Base-by-base conservation (phyloP, 495 filamentous ascomycete species). In the Bacidia gigantensis region DNA sequence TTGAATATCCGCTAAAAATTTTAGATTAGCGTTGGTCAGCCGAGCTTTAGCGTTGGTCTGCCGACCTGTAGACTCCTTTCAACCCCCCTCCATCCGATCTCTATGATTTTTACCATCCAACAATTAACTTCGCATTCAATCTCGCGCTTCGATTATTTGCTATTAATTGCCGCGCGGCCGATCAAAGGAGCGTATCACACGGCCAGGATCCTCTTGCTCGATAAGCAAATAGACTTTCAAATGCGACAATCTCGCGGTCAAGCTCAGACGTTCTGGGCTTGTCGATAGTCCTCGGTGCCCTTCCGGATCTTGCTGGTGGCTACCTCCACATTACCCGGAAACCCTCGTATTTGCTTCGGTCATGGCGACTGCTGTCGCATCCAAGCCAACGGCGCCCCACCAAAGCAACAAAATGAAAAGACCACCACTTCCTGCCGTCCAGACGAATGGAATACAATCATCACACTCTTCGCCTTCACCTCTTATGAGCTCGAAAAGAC, bases 401-500 rank as follows among this genome's bases (percentile, higher is more conserved):
- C 60, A 60, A 29, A 58, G 53, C 47, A n/a, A n/a, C n/a, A 87
- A 87, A 65, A 78, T 83, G 59, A 87, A 87, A 66, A 83, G 83
- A 26, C 83, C 83, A 53, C 72, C 79, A 54, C 81, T 81, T 50
- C 81, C 82, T 46, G 76, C 80, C 41, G 71, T 80, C 46, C 81
- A 84, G 60, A 74, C 80, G 59, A 87, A 85, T 67, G 81, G 80
- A 39, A 74, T 78, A 54, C 75, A 73, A 56, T 67, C 79, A 49
- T 76, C 77, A n/a, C 73, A 74, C 24, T 73, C 78, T 1, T 83
- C 81, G 0, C 75, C 82, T 10, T 86, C 84, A 3, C 82, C 84
- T 35, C 79, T 78, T 22, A 69, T 79, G 55, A 70, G 80, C 11
- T 72, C 79, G 2, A 83, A 82, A 64, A 77, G 77, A 52, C 75